Conservation (phyloP, 1,284 basidiomycete species). For the Fistulinella cinereoalba region DNA sequence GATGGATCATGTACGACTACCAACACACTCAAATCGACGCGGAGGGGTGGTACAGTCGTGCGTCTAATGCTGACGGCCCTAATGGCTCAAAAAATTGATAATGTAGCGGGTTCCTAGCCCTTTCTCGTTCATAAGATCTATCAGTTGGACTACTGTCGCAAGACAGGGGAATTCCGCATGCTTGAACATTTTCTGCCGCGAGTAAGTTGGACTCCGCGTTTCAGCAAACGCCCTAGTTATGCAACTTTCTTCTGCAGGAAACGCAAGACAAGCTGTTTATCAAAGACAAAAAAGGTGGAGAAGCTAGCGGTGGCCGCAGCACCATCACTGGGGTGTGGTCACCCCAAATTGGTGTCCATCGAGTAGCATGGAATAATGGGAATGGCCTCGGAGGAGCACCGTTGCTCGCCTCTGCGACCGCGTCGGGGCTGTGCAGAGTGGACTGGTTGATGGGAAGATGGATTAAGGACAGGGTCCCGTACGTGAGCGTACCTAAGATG, state of each 20-base stretch:
- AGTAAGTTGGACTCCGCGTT: constrained; percentile 36
- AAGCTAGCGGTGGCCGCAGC: constrained; percentile 18
- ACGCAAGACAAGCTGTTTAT: constrained; percentile 51
- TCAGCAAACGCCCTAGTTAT: neutral
- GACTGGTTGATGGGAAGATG: constrained; percentile 74
- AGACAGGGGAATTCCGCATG: constrained; percentile 74
- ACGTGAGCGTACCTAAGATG: constrained; percentile 49
- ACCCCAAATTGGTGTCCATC: constrained; percentile 69
- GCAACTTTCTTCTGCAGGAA: constrained; percentile 41
- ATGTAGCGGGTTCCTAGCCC: constrained; percentile 44
- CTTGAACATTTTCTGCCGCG: constrained; percentile 79
- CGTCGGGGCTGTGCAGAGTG: constrained; percentile 80
- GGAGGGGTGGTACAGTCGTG: constrained; percentile 67
- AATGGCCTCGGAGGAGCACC: constrained; percentile 65
- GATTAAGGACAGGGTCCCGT: constrained; percentile 60
- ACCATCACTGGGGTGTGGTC: constrained; percentile 69
- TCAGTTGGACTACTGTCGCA: constrained; percentile 81
- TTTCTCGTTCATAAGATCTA: constrained; percentile 78
- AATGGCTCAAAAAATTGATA: neutral
- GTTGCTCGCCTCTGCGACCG: constrained; percentile 75
- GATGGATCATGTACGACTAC: constrained; percentile 80
- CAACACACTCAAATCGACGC: constrained; percentile 64
- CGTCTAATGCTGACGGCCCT: constrained; percentile 19
- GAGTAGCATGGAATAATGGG: constrained; percentile 76
- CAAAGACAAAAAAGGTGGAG: constrained; percentile 34